Conservation (phyloP, 371 early-diverging fungal genomes). For the Parasitella parasitica region DNA sequence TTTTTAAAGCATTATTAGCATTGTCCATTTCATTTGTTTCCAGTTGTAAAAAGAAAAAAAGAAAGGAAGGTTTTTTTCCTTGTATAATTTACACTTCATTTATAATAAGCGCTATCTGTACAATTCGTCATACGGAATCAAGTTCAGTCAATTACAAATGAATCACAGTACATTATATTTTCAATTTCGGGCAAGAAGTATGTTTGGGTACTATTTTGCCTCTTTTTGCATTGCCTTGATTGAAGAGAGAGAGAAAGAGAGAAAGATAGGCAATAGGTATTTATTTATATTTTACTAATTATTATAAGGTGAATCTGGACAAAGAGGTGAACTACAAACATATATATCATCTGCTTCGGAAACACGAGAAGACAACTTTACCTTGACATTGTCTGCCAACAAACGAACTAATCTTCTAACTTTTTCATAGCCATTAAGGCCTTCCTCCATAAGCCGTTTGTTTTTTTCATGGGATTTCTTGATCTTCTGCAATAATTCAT, state of each 20-base stretch:
- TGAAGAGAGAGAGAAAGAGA: conserved; percentile 2
- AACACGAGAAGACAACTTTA: conserved; percentile 17
- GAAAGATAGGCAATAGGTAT: conserved; percentile 1
- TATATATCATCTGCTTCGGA: conserved; percentile 16
- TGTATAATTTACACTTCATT: no score
- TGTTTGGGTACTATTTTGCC: conserved; percentile 7
- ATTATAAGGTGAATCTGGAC: no score
- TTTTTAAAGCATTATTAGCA: not conserved
- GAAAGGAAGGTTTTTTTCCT: not conserved
- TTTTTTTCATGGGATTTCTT: conserved; percentile 15
- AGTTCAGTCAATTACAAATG: not conserved
- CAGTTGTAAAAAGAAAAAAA: not conserved
- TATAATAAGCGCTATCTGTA: not conserved
- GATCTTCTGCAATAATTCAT: conserved; percentile 18
- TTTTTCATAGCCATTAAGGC: conserved; percentile 6
- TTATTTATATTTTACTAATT: not conserved
- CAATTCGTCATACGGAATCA: not conserved
- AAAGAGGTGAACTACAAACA: conserved; percentile 10
- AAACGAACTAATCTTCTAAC: conserved; percentile 3
- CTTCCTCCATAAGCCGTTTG: conserved; percentile 2
- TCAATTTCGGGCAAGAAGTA: conserved; percentile 6
- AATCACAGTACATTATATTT: no score
- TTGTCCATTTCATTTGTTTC: not conserved
- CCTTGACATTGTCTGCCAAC: conserved; percentile 16
- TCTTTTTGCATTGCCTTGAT: conserved; percentile 13